Conservation (phyloP, 2,329 filamentous ascomycete genomes). For the Diaporthe destruens region DNA sequence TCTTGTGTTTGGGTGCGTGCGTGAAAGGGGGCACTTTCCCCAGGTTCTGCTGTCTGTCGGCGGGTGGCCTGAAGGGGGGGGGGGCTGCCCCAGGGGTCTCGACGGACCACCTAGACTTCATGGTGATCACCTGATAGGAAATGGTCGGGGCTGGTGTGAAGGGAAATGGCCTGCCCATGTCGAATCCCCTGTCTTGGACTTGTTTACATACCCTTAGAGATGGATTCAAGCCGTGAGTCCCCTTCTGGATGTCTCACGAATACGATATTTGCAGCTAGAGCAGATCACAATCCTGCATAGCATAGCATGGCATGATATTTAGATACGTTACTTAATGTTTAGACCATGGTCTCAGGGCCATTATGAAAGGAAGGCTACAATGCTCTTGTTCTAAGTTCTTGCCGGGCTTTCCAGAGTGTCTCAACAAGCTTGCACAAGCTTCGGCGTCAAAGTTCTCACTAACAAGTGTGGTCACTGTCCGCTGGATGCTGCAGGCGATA, state of each 20-base stretch:
- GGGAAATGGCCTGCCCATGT: background rate
- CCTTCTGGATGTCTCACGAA: background rate
- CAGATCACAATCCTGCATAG: background rate
- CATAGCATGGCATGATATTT: slow-evolving; percentile 31
- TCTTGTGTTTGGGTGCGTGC: background rate
- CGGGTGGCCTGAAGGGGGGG: too few species aligned
- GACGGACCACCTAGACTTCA: too few species aligned
- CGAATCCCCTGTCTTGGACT: background rate
- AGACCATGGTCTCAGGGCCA: slow-evolving; percentile 27
- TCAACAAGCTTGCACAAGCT: background rate
- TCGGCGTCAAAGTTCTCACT: background rate
- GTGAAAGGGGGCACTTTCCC: background rate
- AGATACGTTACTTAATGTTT: slow-evolving; percentile 40
- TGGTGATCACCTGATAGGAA: background rate
- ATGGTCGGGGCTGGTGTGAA: background rate
- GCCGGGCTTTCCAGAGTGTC: background rate
- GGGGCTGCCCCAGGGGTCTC: too few species aligned
- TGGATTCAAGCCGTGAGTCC: background rate
- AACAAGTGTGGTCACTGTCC: background rate
- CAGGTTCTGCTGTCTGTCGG: too few species aligned
- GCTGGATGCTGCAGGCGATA: background rate
- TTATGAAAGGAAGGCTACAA: background rate
- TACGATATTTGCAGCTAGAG: slow-evolving; percentile 2
- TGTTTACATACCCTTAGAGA: too few species aligned
- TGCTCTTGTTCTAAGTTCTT: background rate